Evolutionary conservation across 164 flowering plant species (phyloP).

Genomic region (Chimonanthus salicifolius): DNA sequence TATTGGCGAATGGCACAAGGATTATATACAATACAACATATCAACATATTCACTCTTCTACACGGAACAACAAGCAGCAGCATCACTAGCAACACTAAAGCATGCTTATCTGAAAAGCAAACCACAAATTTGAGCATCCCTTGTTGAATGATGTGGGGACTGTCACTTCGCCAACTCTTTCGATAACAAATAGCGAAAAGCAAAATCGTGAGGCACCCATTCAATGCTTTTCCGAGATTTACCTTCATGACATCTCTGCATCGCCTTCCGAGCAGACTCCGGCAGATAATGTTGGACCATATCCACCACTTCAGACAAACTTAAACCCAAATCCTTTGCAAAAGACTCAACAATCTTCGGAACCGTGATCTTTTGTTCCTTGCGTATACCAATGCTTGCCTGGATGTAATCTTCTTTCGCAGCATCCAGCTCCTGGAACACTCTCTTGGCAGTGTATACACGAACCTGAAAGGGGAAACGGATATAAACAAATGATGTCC

Average conservation of each 20-base stretch:
- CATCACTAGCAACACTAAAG: background rate
- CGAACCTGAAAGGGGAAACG: conserved; percentile 45
- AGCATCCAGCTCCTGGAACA: conserved; percentile 72
- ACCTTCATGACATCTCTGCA: conserved; percentile 43
- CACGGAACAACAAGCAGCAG: background rate
- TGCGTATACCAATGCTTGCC: conserved; percentile 66
- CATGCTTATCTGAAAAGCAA: conserved; percentile 5
- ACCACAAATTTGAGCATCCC: background rate
- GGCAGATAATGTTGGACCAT: conserved; percentile 72
- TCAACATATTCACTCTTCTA: background rate
- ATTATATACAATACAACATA: background rate
- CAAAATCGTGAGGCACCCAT: conserved; percentile 77
- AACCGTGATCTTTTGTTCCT: conserved; percentile 58
- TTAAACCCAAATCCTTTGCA: conserved; percentile 66
- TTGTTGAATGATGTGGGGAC: background rate
- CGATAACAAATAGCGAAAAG: conserved; percentile 73
- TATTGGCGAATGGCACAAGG: too few relatives aligned
- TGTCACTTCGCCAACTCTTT: conserved; percentile 62
- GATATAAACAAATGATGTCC: background rate
- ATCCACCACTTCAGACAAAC: conserved; percentile 50
- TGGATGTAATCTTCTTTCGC: conserved; percentile 90
- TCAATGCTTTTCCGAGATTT: conserved; percentile 66
- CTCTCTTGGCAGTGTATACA: conserved; percentile 72
- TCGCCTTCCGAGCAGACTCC: conserved; percentile 42
- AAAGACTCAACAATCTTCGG: conserved; percentile 79